These are phyloP conservation scores for Aspergillus japonicus DNA, from an alignment of 2,329 filamentous ascomycete genomes.

Conservation along the genomic window DNA sequence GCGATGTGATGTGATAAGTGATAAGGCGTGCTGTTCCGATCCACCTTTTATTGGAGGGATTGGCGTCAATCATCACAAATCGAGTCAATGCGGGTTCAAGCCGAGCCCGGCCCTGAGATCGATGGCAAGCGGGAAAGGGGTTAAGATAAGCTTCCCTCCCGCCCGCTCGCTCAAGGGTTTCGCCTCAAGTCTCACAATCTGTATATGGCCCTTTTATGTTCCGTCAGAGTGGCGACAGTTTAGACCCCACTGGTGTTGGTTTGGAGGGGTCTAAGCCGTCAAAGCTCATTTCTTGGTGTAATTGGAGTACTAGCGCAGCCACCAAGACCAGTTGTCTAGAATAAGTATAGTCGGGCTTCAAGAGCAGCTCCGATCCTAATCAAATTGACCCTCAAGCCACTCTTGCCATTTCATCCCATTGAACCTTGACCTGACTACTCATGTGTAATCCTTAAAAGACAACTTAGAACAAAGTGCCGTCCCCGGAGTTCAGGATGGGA, in stretches of 20 bases:
- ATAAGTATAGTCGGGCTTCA: too few relatives aligned
- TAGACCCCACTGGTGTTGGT: too few relatives aligned
- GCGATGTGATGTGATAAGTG: not conserved
- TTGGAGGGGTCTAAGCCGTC: too few relatives aligned
- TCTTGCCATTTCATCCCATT: too few relatives aligned
- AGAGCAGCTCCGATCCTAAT: too few relatives aligned
- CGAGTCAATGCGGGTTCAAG: not conserved
- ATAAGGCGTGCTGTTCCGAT: not conserved
- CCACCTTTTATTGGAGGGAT: too few relatives aligned
- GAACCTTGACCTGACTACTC: not conserved
- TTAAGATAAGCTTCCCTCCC: not conserved
- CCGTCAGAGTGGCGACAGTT: not conserved
- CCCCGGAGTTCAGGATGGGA: conserved; percentile 40
- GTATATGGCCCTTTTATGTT: not conserved
- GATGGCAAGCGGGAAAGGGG: not conserved
- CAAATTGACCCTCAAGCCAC: too few relatives aligned
- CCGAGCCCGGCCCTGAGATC: not conserved
- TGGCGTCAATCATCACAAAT: not conserved
- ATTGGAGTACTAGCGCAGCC: too few relatives aligned
- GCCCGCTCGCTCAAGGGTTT: not conserved
- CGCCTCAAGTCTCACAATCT: not conserved
- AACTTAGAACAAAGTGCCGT: conserved; percentile 41
- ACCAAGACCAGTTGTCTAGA: too few relatives aligned
- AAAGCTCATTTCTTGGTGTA: too few relatives aligned
- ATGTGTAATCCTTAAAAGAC: too few relatives aligned